These are phyloP conservation scores for Carallia brachiata DNA, from an alignment of 345 rosid species.

Conservation along the genomic window DNA sequence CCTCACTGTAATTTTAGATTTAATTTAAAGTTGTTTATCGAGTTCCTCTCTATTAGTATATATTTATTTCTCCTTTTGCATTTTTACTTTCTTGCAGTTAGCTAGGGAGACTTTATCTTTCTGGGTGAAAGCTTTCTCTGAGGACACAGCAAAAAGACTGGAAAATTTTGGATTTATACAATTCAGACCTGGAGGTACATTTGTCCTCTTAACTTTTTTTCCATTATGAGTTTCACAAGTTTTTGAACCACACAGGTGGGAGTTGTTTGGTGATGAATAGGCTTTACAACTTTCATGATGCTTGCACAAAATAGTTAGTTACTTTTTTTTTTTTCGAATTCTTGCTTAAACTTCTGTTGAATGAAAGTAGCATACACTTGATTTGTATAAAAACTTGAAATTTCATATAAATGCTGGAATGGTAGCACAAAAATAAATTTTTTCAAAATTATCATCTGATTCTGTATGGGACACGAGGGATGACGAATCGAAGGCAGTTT, in stretches of 20 bases:
- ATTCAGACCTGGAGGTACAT: conserved; percentile 87
- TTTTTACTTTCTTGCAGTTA: conserved; percentile 49
- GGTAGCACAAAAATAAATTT: no score
- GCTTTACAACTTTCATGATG: not conserved
- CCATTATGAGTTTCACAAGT: not conserved
- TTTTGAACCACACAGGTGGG: not conserved
- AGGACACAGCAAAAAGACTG: conserved; percentile 92
- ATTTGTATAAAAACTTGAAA: not conserved
- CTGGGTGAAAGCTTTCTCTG: conserved; percentile 99
- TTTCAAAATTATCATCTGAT: no score
- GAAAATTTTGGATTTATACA: conserved; percentile 97
- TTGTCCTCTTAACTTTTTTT: conserved; percentile 3
- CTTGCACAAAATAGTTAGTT: conserved; percentile 1
- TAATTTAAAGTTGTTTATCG: not conserved
- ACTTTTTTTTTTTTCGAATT: not conserved
- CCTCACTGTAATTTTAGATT: conserved; percentile 1
- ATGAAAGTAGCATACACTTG: not conserved
- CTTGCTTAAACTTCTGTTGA: not conserved
- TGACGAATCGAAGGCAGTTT: no score
- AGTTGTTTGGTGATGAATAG: not conserved
- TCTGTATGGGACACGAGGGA: no score
- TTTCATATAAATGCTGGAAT: not conserved
- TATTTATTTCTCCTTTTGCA: conserved; percentile 1
- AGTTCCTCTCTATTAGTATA: conserved; percentile 1
- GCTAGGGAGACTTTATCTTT: conserved; percentile 94